Percentiles rank a stretch among this genome's conserved stretches.
Conservation (phyloP, 306 rosid genomes). For the Cicer chorassanicum region DNA sequence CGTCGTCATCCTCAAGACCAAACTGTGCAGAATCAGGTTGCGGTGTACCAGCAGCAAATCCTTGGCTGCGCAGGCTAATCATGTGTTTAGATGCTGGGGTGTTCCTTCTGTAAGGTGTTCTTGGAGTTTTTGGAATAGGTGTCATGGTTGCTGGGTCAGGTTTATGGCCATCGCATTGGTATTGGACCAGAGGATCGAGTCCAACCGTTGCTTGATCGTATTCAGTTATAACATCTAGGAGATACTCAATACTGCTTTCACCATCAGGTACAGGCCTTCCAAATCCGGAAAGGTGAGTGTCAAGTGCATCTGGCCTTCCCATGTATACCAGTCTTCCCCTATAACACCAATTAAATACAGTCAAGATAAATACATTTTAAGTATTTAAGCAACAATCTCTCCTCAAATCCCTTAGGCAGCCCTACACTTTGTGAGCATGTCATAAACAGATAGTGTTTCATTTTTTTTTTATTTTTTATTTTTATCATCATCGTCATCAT, state of each 20-base stretch:
- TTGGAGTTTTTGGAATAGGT: constrained; percentile 57
- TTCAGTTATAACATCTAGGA: constrained; percentile 84
- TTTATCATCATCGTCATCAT: neutral
- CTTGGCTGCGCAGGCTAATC: constrained; percentile 61
- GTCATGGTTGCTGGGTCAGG: constrained; percentile 66
- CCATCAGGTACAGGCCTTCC: constrained; percentile 88
- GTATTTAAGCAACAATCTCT: neutral
- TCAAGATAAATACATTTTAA: constrained; percentile 30
- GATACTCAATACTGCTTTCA: constrained; percentile 77
- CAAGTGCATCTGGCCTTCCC: constrained; percentile 71
- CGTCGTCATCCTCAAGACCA: constrained; percentile 48
- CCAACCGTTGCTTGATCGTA: constrained; percentile 84
- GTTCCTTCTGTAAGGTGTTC: constrained; percentile 51
- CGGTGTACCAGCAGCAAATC: constrained; percentile 57
- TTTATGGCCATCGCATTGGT: constrained; percentile 70
- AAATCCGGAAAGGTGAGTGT: constrained; percentile 67
- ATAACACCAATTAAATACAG: constrained; percentile 37
- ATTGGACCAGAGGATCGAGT: constrained; percentile 72
- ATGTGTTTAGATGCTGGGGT: constrained; percentile 60
- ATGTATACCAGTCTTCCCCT: constrained; percentile 81
- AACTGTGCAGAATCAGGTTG: constrained; percentile 52
- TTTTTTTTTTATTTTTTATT: neutral
- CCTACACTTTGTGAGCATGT: constrained; percentile 1
- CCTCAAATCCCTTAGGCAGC: neutral
- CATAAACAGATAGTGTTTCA: neutral